Percentiles rank a stretch among this genome's conserved stretches.
Evolutionary conservation across 179 eudicot species (phyloP).

Genomic region (Silene vulgaris): DNA sequence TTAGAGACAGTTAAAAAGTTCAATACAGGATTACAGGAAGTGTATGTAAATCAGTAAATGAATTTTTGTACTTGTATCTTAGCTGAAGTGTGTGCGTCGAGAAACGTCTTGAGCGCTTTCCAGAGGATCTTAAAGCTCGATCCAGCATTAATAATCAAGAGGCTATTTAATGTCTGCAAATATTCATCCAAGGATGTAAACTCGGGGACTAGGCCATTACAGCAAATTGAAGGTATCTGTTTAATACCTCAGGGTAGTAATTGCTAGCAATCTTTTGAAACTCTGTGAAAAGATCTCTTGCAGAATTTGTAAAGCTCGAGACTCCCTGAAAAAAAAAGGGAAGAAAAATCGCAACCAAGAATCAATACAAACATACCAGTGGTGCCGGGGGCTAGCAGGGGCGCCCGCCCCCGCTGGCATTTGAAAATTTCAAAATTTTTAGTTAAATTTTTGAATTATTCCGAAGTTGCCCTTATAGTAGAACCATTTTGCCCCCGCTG

Average conservation of each 20-base stretch:
- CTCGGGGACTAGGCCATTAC: not conserved
- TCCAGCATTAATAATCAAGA: constrained; percentile 56
- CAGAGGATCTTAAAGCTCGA: constrained; percentile 49
- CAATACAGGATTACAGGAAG: not conserved
- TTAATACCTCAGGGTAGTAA: constrained; percentile 55
- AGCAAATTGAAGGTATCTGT: not conserved
- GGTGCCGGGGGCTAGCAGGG: too few species aligned
- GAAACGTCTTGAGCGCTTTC: constrained; percentile 47
- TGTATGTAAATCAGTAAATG: not conserved
- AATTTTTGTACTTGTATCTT: constrained; percentile 43
- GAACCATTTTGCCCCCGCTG: too few species aligned
- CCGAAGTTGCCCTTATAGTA: too few species aligned
- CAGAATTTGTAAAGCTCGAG: constrained; percentile 49
- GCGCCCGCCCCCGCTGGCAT: too few species aligned
- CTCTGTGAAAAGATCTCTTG: constrained; percentile 49
- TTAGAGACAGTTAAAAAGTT: not conserved
- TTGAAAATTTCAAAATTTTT: too few species aligned
- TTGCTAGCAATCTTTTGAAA: constrained; percentile 53
- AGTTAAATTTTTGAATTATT: too few species aligned
- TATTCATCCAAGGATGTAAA: not conserved
- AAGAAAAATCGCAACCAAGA: not conserved
- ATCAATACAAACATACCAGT: too few species aligned
- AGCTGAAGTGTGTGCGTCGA: constrained; percentile 47
- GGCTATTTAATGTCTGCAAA: constrained; percentile 46
- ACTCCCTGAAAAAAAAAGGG: constrained; percentile 29